phyloP scores from a whole-genome alignment of 176 grass and related monocot species.

The Bothriochloa decipiens region DNA sequence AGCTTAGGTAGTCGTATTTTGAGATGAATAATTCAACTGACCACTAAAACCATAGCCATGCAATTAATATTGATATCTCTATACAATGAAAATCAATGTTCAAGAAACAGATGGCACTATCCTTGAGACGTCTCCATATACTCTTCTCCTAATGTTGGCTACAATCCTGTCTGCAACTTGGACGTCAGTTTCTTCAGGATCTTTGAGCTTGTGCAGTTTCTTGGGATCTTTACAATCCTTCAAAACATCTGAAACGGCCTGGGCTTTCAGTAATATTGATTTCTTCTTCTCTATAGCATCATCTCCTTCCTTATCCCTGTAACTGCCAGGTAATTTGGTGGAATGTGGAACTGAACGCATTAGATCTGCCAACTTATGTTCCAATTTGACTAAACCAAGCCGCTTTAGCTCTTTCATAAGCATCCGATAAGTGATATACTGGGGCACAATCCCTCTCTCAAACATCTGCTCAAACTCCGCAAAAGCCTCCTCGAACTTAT shows the following conservation, averaged over 20 bases:
- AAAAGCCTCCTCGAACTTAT: conserved; percentile 61
- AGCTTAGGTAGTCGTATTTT: background rate
- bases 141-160: conserved; percentile 64
- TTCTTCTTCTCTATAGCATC: conserved; percentile 51
- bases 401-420: conserved; percentile 71
- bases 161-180: conserved; percentile 63
- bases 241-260: conserved; percentile 62
- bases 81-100: background rate
- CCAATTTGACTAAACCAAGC: conserved; percentile 52
- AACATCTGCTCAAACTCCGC: conserved; percentile 77
- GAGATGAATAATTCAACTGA: background rate
- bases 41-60: background rate
- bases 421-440: conserved; percentile 81
- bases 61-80: conserved; percentile 10
- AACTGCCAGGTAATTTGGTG: conserved; percentile 73
- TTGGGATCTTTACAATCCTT: conserved; percentile 58
- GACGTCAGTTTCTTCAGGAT: conserved; percentile 57
- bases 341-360: conserved; percentile 79
- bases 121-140: conserved; percentile 37
- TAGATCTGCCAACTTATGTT: conserved; percentile 51
- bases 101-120: conserved; percentile 16
- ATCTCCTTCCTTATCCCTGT: conserved; percentile 59
- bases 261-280: conserved; percentile 71
- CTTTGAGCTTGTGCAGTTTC: conserved; percentile 41
- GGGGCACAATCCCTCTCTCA: conserved; percentile 68